Conservation (phyloP, 257 asterid species). For the Schizonepeta tenuifolia region DNA sequence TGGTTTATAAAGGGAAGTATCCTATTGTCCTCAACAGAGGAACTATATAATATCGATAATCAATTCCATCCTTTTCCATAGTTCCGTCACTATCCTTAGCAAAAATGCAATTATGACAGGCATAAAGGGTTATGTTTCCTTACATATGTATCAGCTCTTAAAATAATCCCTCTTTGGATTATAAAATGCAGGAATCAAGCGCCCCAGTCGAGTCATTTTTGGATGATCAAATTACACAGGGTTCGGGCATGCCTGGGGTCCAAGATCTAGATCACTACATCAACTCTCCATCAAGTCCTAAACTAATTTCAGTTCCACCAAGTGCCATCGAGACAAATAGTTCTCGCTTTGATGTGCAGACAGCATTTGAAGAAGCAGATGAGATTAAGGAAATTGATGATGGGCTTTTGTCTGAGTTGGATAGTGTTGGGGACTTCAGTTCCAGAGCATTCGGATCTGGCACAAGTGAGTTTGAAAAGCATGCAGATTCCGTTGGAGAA, state of each 20-base stretch:
- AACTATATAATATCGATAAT: background rate
- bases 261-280: slow-evolving; percentile 48
- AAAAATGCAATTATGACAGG: background rate
- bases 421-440: slow-evolving; percentile 73
- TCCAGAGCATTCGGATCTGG: slow-evolving; percentile 41
- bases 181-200: slow-evolving; percentile 49
- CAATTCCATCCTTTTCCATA: background rate
- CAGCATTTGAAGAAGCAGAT: slow-evolving; percentile 56
- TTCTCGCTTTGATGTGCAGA: slow-evolving; percentile 46
- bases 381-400: slow-evolving; percentile 78
- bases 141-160: background rate
- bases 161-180: slow-evolving; percentile 18
- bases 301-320: slow-evolving; percentile 45
- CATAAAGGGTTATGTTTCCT: background rate
- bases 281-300: slow-evolving; percentile 58
- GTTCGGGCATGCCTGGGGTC: slow-evolving; percentile 39
- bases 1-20: background rate
- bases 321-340: slow-evolving; percentile 45
- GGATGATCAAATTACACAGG: slow-evolving; percentile 39
- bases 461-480: slow-evolving; percentile 45
- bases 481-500: slow-evolving; percentile 36
- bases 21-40: background rate
- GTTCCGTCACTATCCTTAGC: background rate
- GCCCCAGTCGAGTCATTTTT: slow-evolving; percentile 37
- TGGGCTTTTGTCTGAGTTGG: slow-evolving; percentile 69